Evolutionary conservation across 169 alveolate genomes (phyloP), one percentile per base, ranked within the genome.

Genomic region (Cryptosporidium xiaoi): DNA sequence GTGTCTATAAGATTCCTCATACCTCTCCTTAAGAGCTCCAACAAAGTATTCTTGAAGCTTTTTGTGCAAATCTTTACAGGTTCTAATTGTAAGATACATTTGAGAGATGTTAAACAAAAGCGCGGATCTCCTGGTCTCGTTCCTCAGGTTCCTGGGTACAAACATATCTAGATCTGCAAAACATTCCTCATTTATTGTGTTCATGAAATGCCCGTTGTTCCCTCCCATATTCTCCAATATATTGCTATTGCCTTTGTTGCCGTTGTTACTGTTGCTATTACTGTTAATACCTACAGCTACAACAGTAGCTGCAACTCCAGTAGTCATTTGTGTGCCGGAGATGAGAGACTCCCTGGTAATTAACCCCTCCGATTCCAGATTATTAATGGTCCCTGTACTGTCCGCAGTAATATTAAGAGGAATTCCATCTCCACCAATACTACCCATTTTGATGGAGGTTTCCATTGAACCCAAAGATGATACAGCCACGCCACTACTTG

Each of bases 41-140:
- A 77, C 27, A 48, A 77, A 77, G 18, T 60, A 53, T 3, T 65
- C 36, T 10, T 77, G 87, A 18, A 77, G 16, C 31, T 60, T 56
- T 27, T 53, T 34, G 13, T 62, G 46, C 87, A 69, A 77, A 24
- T 77, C 87, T 46, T 77, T 77, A 29, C 87, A 77, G 4, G 71
- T 62, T 31, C 34, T 77, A 13, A 77, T 40, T n/a, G 87, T 40
- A 12, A 77, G 51, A 44, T 24, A 62, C 48, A 77, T 40, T 18
- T 77, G 58, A 2, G 87, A 77, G 20, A 77, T 40, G 36, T 44
- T 53, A 33, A 60, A 62, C 46, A 77, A 62, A 24, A 77, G 50
- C 27, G 65, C 44, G 18, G 56, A 77, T 51, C 87, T 77, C n/a
- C 62, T 77, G 2, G 87, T 71, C 31, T 77, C 87, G 20, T 60